A percentile compares a stretch with the other conserved stretches of the same genome.
Conservation (phyloP, 2,329 filamentous ascomycete genomes). For the Graphiopsis chlorocephala region DNA sequence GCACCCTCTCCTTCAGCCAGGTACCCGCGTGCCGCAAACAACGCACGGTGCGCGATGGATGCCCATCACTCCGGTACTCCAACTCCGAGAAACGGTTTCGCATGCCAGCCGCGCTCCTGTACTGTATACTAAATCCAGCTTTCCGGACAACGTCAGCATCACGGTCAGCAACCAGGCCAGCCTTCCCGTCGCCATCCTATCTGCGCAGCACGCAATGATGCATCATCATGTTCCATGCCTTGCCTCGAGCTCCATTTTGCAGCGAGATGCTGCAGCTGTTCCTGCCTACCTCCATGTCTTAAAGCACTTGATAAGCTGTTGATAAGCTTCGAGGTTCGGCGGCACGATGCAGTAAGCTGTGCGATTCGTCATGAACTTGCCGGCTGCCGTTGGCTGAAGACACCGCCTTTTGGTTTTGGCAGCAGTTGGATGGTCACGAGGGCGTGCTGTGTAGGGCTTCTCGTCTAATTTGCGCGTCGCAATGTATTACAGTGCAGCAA, state of each 20-base stretch:
- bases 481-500: not conserved
- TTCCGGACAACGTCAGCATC: not conserved
- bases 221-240: slow-evolving; percentile 3
- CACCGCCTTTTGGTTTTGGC: slow-evolving; percentile 1
- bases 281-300: slow-evolving; percentile 5
- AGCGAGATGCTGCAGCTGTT: not conserved
- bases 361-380: not conserved
- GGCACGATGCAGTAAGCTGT: not conserved
- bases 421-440: not conserved
- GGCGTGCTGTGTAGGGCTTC: not conserved
- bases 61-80: not conserved
- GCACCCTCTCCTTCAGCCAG: slow-evolving; percentile 7
- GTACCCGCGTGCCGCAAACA: not conserved
- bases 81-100: slow-evolving; percentile 4
- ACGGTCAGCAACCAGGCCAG: not conserved
- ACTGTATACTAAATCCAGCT: not conserved
- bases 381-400: slow-evolving; percentile 1
- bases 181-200: not conserved
- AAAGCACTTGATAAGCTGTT: not conserved
- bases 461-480: not conserved
- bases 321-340: slow-evolving; percentile 3
- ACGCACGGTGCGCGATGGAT: not conserved
- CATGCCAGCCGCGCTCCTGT: not conserved
- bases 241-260: not conserved
- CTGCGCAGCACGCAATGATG: not conserved